These are phyloP conservation scores for Williopsis jadinii DNA, from an alignment of 1,139 yeast species.

Conservation along the genomic window DNA sequence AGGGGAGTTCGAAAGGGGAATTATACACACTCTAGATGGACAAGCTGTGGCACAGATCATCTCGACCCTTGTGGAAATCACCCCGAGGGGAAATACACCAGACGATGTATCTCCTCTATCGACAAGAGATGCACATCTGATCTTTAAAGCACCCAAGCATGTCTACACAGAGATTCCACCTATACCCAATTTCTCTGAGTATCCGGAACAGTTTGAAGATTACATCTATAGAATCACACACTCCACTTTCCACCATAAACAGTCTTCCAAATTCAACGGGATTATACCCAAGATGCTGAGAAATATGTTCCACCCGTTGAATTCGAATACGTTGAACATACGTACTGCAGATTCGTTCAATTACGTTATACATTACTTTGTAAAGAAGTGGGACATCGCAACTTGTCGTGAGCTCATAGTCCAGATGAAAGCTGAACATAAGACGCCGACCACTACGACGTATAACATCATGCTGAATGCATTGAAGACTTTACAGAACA, in stretches of 20 bases:
- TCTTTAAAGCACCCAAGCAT: conserved; percentile 8
- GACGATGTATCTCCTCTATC: conserved; percentile 9
- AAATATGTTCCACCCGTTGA: conserved; percentile 34
- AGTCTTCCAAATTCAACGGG: conserved; percentile 29
- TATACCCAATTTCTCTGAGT: conserved; percentile 25
- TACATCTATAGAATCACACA: conserved; percentile 30
- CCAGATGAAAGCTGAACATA: conserved; percentile 31
- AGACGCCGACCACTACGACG: conserved; percentile 34
- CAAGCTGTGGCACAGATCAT: conserved; percentile 8
- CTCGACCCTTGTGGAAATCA: conserved; percentile 11
- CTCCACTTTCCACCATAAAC: conserved; percentile 26
- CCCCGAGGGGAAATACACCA: conserved; percentile 12
- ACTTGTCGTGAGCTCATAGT: conserved; percentile 34
- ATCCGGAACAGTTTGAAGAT: conserved; percentile 23
- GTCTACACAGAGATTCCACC: conserved; percentile 27
- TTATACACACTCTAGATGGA: neutral
- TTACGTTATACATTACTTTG: conserved; percentile 35
- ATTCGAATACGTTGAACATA: conserved; percentile 27
- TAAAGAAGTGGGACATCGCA: conserved; percentile 31
- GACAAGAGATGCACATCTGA: conserved; percentile 6
- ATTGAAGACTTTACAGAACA: conserved; percentile 21
- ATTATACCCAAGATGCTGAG: conserved; percentile 29
- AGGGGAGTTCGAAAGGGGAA: no score
- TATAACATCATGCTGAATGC: conserved; percentile 33
- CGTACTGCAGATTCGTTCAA: conserved; percentile 35